These are phyloP conservation scores for Dictyostelium capitatum DNA, from an alignment of 78 protist species.

Conservation along the genomic window DNA sequence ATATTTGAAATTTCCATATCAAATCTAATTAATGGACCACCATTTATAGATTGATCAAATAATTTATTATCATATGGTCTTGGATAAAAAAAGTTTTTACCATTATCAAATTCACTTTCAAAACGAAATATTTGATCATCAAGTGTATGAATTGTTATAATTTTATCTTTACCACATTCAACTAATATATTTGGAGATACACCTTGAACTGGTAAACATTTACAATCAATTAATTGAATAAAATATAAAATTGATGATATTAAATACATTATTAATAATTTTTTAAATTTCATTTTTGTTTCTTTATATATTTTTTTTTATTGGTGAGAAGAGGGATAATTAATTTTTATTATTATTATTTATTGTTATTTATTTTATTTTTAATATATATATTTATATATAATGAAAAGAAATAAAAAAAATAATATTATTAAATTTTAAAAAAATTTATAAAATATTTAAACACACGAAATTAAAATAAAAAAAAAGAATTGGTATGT, in stretches of 20 bases:
- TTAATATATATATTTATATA: no score
- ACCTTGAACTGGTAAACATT: not conserved
- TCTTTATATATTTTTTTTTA: not conserved
- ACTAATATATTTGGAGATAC: not conserved
- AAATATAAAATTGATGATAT: not conserved
- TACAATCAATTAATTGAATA: not conserved
- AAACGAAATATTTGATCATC: not conserved
- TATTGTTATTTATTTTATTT: not conserved
- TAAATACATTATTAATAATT: not conserved
- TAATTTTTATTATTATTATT: not conserved
- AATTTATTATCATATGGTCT: not conserved
- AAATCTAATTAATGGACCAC: constrained; percentile 5
- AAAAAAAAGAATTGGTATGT: no score
- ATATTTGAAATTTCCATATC: not conserved
- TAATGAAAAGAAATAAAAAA: no score
- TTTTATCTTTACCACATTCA: constrained; percentile 8
- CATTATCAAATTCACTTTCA: not conserved
- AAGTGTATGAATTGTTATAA: not conserved
- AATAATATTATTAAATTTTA: no score
- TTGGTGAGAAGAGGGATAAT: no score
- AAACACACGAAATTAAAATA: no score
- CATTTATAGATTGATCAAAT: constrained; percentile 13
- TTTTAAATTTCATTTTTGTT: not conserved
- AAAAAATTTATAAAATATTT: no score
- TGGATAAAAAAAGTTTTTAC: not conserved